Evolutionary conservation across 768 basidiomycete genomes (phyloP), one percentile per base, ranked within the genome.

Genomic region (Kwoniella newhampshirensis): DNA sequence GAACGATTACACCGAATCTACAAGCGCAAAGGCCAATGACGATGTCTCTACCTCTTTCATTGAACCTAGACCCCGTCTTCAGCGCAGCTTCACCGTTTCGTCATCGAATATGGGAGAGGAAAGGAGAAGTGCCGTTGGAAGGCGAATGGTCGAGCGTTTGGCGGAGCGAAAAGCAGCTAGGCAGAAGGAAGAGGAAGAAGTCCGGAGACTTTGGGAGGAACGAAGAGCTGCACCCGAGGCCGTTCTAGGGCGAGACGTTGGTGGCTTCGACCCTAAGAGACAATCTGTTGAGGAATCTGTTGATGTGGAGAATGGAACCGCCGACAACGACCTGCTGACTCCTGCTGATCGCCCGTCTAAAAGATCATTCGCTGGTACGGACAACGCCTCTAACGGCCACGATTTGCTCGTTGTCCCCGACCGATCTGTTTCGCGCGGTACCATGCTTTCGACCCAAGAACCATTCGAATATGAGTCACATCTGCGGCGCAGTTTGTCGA

Each of bases 71-170:
- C 74, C 75, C 12, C 53, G 68, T 26, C 48, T 77, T 23, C 70
- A 71, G 18, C 54, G 76, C 23, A 74, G 71, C 37, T 71, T 73
- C 37, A 77, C 76, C 0, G 69, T 77, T 8, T 66, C 64, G 1
- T 67, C 64, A 1, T 64, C 65, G 8, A 69, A 72, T 51, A 68
- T 72, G 67, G 67, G 67, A 20, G 75, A 73, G 37, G 77, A 77
- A 48, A 54, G 77, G 41, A 53, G 77, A 40, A 75, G 73, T 50
- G 77, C 73, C 0, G 74, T 77, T 2, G 77, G 77, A 3, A 43
- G 77, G 45, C 60, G 75, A 43, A 77, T 77, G 77, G 75, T 77
- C 51, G 66, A 65, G 26, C 45, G 75, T 28, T 51, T 77, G 23
- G 75, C 67, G 7, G 70, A 70, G 32, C 47, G 76, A 21, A 56